Evolutionary conservation across 2,329 filamentous ascomycete species (phyloP).

Genomic region (Huntiella decipiens): DNA sequence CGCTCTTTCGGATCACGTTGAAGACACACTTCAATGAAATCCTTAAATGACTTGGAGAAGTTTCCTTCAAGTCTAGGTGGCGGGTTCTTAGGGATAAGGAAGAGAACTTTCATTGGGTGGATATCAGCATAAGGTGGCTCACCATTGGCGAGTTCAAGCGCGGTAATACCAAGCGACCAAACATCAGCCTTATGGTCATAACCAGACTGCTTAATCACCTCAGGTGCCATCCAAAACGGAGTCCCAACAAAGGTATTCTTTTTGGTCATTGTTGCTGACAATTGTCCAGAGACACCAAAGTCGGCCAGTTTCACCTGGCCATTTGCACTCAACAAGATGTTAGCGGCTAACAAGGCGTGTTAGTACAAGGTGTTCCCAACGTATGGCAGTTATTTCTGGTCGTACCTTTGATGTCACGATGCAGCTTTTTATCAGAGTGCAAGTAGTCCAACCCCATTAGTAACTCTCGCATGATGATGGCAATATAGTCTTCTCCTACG

Average conservation of each 20-base stretch:
- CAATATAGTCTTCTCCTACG: conserved; percentile 89
- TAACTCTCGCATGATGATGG: conserved; percentile 81
- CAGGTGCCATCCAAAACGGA: conserved; percentile 98
- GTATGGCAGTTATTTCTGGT: background rate
- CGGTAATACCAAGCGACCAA: conserved; percentile 90
- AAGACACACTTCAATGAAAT: conserved; percentile 67
- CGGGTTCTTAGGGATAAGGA: conserved; percentile 87
- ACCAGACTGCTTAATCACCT: conserved; percentile 95
- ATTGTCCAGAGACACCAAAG: conserved; percentile 89
- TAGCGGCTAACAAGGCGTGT: conserved; percentile 46
- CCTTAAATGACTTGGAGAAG: conserved; percentile 67
- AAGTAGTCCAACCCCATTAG: conserved; percentile 82
- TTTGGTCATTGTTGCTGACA: conserved; percentile 97
- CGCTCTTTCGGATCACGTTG: conserved; percentile 78
- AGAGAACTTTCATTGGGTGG: conserved; percentile 95
- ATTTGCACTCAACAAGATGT: conserved; percentile 71
- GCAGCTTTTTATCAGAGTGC: conserved; percentile 87
- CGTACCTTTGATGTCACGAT: conserved; percentile 87
- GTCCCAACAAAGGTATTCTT: conserved; percentile 98
- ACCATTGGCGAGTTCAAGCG: conserved; percentile 75
- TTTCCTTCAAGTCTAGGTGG: conserved; percentile 65
- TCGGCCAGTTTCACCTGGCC: conserved; percentile 95
- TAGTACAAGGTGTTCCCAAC: background rate
- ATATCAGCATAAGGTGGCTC: conserved; percentile 93
- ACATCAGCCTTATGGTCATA: conserved; percentile 98